A percentile compares a stretch with the other conserved stretches of the same genome.
These are phyloP conservation scores for Capniomyces stellatus DNA, from an alignment of 371 early-diverging fungal species.

Conservation along the genomic window DNA sequence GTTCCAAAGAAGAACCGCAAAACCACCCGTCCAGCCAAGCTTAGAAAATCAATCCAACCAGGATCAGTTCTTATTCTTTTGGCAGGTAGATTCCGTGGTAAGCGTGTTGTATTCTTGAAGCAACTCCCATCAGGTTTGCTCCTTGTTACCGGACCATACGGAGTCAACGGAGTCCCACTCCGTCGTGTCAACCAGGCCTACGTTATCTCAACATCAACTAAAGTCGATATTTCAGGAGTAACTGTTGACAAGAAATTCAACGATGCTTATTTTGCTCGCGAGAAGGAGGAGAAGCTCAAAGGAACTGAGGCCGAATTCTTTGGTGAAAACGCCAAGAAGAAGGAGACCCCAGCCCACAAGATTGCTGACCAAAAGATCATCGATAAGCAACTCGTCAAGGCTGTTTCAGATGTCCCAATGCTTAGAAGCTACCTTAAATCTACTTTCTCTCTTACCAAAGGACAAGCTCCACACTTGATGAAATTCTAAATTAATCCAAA, in stretches of 20 bases:
- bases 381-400: conserved; percentile 64
- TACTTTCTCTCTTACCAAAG: conserved; percentile 78
- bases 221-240: conserved; percentile 67
- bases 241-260: conserved; percentile 66
- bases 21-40: conserved; percentile 40
- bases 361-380: conserved; percentile 72
- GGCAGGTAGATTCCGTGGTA: conserved; percentile 93
- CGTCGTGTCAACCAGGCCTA: conserved; percentile 96
- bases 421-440: conserved; percentile 71
- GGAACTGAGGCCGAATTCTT: conserved; percentile 75
- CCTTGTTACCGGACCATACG: conserved; percentile 93
- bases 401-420: conserved; percentile 63
- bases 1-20: conserved; percentile 67
- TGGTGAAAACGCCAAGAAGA: conserved; percentile 35
- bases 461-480: conserved; percentile 84
- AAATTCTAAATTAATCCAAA: conserved; percentile 50
- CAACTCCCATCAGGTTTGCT: conserved; percentile 86
- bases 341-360: conserved; percentile 42
- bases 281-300: conserved; percentile 46
- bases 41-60: conserved; percentile 83
- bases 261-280: conserved; percentile 85
- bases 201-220: conserved; percentile 95
- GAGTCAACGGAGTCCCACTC: conserved; percentile 95
- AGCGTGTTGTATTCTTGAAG: conserved; percentile 97
- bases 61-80: conserved; percentile 94